These are phyloP conservation scores for Westerdykella aurantiaca DNA, from an alignment of 2,329 filamentous ascomycete genomes.

Conservation along the genomic window DNA sequence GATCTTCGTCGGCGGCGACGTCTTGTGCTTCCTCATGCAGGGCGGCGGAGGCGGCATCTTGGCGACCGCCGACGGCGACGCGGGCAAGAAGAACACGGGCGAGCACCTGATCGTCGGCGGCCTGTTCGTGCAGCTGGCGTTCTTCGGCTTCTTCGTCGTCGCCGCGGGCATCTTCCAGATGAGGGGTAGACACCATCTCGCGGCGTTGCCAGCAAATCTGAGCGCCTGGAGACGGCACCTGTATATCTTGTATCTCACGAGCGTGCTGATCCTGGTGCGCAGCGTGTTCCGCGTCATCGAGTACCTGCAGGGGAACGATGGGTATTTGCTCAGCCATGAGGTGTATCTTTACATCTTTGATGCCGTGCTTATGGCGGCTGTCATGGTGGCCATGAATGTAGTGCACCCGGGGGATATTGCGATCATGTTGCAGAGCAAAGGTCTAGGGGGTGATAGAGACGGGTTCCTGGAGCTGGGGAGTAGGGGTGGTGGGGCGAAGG, in stretches of 20 bases:
- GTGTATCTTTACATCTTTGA: slow-evolving; percentile 44
- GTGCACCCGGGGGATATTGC: slow-evolving; percentile 30
- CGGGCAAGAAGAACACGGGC: slow-evolving; percentile 24
- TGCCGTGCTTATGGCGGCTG: slow-evolving; percentile 38
- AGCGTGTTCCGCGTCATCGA: slow-evolving; percentile 46
- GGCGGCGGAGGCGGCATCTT: slow-evolving; percentile 40
- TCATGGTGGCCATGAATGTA: slow-evolving; percentile 37
- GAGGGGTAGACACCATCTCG: slow-evolving; percentile 2
- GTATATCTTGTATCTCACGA: slow-evolving; percentile 40
- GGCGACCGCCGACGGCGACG: slow-evolving; percentile 17
- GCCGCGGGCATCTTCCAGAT: slow-evolving; percentile 9
- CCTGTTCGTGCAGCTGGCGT: slow-evolving; percentile 43
- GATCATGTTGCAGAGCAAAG: slow-evolving; percentile 3
- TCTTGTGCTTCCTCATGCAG: slow-evolving; percentile 43
- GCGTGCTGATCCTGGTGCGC: slow-evolving; percentile 44
- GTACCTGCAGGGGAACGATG: slow-evolving; percentile 42
- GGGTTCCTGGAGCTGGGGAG: too few relatives aligned
- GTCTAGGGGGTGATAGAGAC: background rate
- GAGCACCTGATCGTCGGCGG: slow-evolving; percentile 43
- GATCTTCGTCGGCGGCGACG: slow-evolving; percentile 42
- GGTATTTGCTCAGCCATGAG: slow-evolving; percentile 41
- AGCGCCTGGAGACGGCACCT: slow-evolving; percentile 31
- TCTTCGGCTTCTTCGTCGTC: slow-evolving; percentile 45
- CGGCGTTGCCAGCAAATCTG: slow-evolving; percentile 5
- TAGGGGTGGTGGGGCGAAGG: background rate